phyloP scores from a whole-genome alignment of 495 filamentous ascomycete genomes.

The Penicillium mononematosum region DNA sequence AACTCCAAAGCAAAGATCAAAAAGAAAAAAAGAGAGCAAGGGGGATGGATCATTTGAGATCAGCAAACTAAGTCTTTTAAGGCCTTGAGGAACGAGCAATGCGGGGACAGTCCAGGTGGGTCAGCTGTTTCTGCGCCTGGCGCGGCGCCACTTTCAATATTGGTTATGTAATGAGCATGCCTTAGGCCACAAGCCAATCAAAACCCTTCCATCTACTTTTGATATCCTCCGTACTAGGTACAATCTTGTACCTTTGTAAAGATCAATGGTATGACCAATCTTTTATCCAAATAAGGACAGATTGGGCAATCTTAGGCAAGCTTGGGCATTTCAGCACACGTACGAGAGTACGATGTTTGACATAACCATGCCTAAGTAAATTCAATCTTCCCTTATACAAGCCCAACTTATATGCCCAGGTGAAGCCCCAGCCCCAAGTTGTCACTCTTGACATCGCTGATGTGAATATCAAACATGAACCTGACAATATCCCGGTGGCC shows the following conservation, averaged over 20 bases:
- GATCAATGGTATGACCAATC: background rate
- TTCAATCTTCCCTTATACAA: background rate
- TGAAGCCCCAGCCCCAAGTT: background rate
- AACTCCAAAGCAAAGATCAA: slow-evolving; percentile 10
- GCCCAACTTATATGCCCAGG: background rate
- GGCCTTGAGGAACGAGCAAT: slow-evolving; percentile 12
- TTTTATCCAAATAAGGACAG: background rate
- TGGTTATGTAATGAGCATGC: background rate
- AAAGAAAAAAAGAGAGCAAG: slow-evolving; percentile 19
- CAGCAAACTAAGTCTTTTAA: slow-evolving; percentile 19
- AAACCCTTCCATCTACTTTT: background rate
- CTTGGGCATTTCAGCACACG: background rate
- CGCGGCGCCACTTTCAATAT: slow-evolving; percentile 13
- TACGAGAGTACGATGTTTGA: background rate
- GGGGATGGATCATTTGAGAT: slow-evolving; percentile 19
- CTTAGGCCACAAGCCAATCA: background rate
- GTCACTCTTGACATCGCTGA: background rate
- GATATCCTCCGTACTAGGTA: background rate
- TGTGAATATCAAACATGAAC: background rate
- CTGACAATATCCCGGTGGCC: background rate
- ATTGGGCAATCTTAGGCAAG: background rate
- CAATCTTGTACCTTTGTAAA: background rate
- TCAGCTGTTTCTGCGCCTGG: slow-evolving; percentile 15
- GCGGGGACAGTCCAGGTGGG: slow-evolving; percentile 11
- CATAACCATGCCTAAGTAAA: background rate